Evolutionary conservation across 2,329 filamentous ascomycete species (phyloP).

Genomic region (Neonectria punicea): DNA sequence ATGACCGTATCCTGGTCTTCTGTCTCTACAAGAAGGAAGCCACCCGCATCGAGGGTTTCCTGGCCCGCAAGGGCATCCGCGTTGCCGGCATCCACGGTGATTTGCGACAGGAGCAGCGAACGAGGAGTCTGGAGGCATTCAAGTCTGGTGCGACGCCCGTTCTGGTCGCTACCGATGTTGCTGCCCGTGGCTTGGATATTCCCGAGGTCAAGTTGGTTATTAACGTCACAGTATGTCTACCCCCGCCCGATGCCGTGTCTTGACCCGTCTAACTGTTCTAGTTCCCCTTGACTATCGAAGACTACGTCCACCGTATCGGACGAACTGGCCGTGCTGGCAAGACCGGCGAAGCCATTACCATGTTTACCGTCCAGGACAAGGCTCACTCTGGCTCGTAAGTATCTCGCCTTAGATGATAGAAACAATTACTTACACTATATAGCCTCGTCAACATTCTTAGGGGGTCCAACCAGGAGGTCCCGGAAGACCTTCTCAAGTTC

Average conservation of each 20-base stretch:
- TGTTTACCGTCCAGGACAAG: constrained; percentile 97
- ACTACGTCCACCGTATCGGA: constrained; percentile 97
- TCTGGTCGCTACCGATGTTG: constrained; percentile 95
- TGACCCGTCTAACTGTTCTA: constrained; percentile 40
- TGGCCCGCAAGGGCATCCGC: constrained; percentile 80
- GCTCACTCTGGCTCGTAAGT: constrained; percentile 87
- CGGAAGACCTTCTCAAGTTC: constrained; percentile 92
- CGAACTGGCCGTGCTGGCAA: constrained; percentile 94
- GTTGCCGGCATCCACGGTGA: constrained; percentile 96
- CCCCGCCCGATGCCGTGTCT: background rate
- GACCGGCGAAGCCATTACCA: constrained; percentile 86
- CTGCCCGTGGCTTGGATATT: constrained; percentile 93
- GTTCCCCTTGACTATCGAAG: constrained; percentile 95
- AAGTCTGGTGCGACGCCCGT: constrained; percentile 85
- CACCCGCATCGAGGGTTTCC: constrained; percentile 84
- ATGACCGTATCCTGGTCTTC: constrained; percentile 92
- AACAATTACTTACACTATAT: constrained; percentile 35
- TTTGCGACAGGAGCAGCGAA: constrained; percentile 87
- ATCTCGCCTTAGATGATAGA: background rate
- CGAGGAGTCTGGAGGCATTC: constrained; percentile 88
- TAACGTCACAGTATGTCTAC: constrained; percentile 77
- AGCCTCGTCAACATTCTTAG: constrained; percentile 94
- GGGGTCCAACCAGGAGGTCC: constrained; percentile 90
- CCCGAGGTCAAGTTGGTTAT: constrained; percentile 94
- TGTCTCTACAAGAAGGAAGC: constrained; percentile 99